These are phyloP conservation scores for Ophiostoma sp. DNA, from an alignment of 2,329 filamentous ascomycete species.

Conservation along the genomic window DNA sequence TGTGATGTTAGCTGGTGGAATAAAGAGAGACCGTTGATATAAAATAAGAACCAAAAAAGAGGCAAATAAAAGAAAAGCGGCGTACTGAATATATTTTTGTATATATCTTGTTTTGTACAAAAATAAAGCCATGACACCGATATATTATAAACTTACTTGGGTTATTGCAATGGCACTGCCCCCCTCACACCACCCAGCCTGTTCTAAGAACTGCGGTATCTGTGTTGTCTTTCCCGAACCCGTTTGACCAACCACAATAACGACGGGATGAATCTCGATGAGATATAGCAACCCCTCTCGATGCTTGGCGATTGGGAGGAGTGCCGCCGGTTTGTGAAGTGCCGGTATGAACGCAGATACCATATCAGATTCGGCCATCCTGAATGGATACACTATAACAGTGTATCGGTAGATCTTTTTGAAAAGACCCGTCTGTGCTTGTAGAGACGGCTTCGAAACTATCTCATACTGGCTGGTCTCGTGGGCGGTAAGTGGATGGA, in stretches of 20 bases:
- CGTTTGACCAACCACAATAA: constrained; percentile 87
- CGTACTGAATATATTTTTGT: neutral
- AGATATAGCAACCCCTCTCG: constrained; percentile 75
- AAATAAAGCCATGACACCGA: neutral
- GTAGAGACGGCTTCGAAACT: neutral
- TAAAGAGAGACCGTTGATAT: neutral
- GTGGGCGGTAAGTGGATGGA: neutral
- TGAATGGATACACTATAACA: neutral
- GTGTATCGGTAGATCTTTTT: neutral
- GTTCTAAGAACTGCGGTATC: constrained; percentile 83
- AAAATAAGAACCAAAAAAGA: neutral
- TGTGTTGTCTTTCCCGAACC: constrained; percentile 96
- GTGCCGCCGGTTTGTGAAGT: constrained; percentile 74
- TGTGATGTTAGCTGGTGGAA: constrained; percentile 35
- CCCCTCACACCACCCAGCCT: constrained; percentile 81
- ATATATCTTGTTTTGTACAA: neutral
- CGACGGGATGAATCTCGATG: constrained; percentile 77
- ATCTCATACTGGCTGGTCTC: neutral
- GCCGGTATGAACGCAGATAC: constrained; percentile 65
- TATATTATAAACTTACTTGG: constrained; percentile 46
- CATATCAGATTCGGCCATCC: constrained; percentile 54
- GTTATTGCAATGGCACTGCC: constrained; percentile 83
- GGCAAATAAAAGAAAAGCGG: neutral
- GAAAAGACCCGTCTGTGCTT: neutral
- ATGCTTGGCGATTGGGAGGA: constrained; percentile 84